These are phyloP conservation scores for Globisporangium echinulatum DNA, from an alignment of 352 stramenopile genomes.

Conservation along the genomic window DNA sequence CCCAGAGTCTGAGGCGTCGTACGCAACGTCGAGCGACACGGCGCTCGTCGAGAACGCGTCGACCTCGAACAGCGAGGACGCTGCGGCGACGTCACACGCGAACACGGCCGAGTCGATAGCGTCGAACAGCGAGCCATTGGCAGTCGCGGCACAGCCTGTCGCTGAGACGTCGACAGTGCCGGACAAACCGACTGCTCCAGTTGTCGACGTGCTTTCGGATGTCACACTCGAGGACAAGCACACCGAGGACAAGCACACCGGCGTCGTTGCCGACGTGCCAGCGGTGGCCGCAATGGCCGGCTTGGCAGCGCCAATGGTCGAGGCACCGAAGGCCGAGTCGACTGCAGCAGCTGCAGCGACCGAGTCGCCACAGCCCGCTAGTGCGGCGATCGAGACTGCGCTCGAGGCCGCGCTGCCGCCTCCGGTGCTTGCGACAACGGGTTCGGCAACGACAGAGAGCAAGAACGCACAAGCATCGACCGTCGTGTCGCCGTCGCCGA, in stretches of 20 bases:
- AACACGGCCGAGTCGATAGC: slow-evolving; percentile 1
- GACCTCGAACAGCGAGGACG: too few species aligned
- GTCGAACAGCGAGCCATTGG: background rate
- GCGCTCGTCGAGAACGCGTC: too few species aligned
- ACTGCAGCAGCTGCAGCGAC: background rate
- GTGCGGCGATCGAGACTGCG: background rate
- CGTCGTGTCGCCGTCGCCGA: slow-evolving; percentile 3
- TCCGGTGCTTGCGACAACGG: background rate
- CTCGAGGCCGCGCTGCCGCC: background rate
- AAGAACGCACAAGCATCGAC: background rate
- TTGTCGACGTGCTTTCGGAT: slow-evolving; percentile 4
- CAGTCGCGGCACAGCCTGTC: background rate
- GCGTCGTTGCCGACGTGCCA: too few species aligned
- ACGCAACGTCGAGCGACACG: too few species aligned
- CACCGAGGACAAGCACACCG: too few species aligned
- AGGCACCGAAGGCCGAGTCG: background rate
- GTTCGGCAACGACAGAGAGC: background rate
- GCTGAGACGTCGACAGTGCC: background rate
- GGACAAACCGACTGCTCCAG: background rate
- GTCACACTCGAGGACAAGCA: slow-evolving; percentile 12
- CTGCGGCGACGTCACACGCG: background rate
- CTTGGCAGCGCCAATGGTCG: background rate
- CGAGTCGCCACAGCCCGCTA: background rate
- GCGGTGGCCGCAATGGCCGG: background rate
- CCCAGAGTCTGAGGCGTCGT: background rate